Evolutionary conservation across 257 asterid genomes (phyloP), one percentile per base, ranked within the genome.

Genomic region (Cinchona pubescens): DNA sequence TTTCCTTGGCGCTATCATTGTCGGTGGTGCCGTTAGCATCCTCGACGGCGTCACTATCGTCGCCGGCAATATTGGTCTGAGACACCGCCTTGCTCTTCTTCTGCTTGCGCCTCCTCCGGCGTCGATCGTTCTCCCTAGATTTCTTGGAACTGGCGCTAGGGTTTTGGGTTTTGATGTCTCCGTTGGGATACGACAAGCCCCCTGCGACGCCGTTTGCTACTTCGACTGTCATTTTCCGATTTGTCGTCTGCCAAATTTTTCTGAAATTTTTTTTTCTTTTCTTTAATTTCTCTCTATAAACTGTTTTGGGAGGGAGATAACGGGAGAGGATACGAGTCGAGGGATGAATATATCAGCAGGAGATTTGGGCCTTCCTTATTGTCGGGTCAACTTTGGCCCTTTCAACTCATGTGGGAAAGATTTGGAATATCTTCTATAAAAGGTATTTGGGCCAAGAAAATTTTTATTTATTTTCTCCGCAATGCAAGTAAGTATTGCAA

Each of bases 51-150:
- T 80, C 90, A 30, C 85, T 74, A 49, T 85, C 92, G 42, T 83
- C 85, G 51, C 91, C 96, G 49, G 82, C 80, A 19, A 83, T 76
- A 45, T 76, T 69, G 69, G 67, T 67, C 76, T 85, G 78, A 42
- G 78, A 48, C 18, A 82, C 79, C 46, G 79, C 60, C 58, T 84
- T 94, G 80, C 86, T 89, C 90, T 92, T 94, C 92, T 94, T 94
- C 91, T 89, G 96, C 75, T 94, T 94, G 79, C 98, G 90, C 77
- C 97, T 85, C 88, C 98, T 90, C 83, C 97, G 82, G 67, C 97
- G 94, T 18, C 92, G 85, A 74, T 91, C 96, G 66, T 62, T 82
- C 74, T 88, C 98, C 69, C 87, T 85, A 70, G 87, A 87, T 81
- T 91, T 90, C 89, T 87, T 88, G 59, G 79, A 81, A 48, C 78